These are phyloP conservation scores for Taiwanofungus camphoratus DNA, from an alignment of 1,284 basidiomycete genomes.

Conservation along the genomic window DNA sequence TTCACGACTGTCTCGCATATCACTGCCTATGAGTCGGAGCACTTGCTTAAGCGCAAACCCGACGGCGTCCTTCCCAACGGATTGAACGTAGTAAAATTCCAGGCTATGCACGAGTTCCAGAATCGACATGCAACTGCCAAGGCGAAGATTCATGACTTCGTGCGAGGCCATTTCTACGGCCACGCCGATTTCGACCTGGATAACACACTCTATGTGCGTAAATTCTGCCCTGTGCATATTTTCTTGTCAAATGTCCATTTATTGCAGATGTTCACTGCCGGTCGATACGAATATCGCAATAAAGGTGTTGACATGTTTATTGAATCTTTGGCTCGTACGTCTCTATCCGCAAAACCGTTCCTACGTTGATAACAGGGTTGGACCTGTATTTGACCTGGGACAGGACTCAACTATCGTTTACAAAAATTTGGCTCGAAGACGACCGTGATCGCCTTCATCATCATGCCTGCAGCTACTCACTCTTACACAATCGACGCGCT, in stretches of 20 bases:
- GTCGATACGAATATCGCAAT: constrained; percentile 97
- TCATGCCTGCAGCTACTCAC: constrained; percentile 95
- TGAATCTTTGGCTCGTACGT: constrained; percentile 84
- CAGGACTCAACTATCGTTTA: constrained; percentile 80
- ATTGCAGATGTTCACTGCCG: constrained; percentile 89
- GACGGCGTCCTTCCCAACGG: constrained; percentile 98
- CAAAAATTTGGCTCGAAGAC: constrained; percentile 75
- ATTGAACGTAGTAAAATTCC: constrained; percentile 95
- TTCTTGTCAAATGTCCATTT: constrained; percentile 5
- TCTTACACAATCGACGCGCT: constrained; percentile 97
- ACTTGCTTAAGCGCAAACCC: constrained; percentile 94
- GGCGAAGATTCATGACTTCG: constrained; percentile 96
- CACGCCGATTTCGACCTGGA: constrained; percentile 95
- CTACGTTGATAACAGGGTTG: too few relatives aligned
- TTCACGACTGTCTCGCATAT: constrained; percentile 98
- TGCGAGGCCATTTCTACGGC: constrained; percentile 97
- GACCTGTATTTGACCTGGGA: too few relatives aligned
- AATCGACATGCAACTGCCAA: constrained; percentile 91
- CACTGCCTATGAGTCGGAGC: constrained; percentile 95
- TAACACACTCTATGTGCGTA: constrained; percentile 85
- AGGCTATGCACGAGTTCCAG: constrained; percentile 95
- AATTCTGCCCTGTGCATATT: neutral
- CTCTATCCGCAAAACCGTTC: neutral
- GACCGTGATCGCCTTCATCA: constrained; percentile 97
- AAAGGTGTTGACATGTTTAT: constrained; percentile 99